These are phyloP conservation scores for Paecilomyces dactylethromorphus DNA, from an alignment of 2,329 filamentous ascomycete genomes.

Conservation along the genomic window DNA sequence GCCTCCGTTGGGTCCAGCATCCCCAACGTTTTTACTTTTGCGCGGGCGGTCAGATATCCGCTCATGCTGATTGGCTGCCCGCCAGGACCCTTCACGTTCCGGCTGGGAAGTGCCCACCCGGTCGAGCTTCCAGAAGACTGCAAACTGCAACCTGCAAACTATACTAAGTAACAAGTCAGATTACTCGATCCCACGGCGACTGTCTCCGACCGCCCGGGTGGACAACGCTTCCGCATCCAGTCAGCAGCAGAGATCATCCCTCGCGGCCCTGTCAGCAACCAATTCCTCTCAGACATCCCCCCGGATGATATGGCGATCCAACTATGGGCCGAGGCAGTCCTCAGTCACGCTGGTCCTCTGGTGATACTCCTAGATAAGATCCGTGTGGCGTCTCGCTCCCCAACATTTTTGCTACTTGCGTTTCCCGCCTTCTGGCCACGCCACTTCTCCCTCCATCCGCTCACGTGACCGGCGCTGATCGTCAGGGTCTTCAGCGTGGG, in stretches of 20 bases:
- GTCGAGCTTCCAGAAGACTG: background rate
- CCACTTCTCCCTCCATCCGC: background rate
- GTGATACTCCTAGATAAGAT: background rate
- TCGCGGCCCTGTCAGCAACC: background rate
- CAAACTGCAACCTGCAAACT: no score
- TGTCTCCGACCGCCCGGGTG: background rate
- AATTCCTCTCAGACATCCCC: background rate
- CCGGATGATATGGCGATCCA: background rate
- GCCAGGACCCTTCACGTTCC: background rate
- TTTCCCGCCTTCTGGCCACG: background rate
- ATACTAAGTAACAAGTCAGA: no score
- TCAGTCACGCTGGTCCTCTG: no score
- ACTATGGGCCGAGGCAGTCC: background rate
- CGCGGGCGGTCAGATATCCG: background rate
- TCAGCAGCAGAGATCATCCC: background rate
- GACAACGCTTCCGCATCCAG: background rate
- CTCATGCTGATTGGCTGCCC: background rate
- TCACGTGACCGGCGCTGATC: background rate
- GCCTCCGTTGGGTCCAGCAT: constrained; percentile 2
- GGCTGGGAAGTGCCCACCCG: background rate
- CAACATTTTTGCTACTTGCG: no score
- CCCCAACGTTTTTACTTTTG: constrained; percentile 1
- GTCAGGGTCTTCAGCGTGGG: no score
- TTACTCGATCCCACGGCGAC: background rate
- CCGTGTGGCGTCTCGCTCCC: background rate